Evolutionary conservation across 768 basidiomycete genomes (phyloP), one percentile per base, ranked within the genome.

Genomic region (Peribolospora kevripleyi): DNA sequence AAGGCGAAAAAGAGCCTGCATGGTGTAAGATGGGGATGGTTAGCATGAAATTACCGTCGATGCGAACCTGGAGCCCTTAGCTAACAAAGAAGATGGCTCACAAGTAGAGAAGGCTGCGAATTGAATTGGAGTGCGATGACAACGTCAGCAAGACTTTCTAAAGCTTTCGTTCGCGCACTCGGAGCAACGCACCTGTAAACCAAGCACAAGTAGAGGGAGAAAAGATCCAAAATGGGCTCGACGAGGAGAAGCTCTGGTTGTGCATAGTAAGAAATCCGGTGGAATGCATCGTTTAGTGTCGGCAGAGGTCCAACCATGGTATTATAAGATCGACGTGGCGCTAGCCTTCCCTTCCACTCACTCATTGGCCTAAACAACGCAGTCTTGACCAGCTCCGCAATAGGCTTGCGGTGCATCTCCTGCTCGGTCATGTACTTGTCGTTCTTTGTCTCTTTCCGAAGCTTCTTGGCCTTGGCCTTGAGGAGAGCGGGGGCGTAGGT

Each of bases 311-410:
- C 25, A 25, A 25, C 25, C 25, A 25, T 25, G 25, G 25, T 25
- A 25, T 25, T 25, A 25, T 25, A 25, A 25, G 25, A 25, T n/a
- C 13, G 8, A 8, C 37, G 8, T 49, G 9, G 25, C 13, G 25
- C 3, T 8, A 7, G 7, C 7, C 8, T n/a, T 49, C 13, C 13
- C 13, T 49, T 14, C 14, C 3, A 46, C 48, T 14, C 41, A 50
- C 50, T 58, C 54, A 63, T 55, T 5, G 66, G 65, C 48, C 64
- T 50, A 50, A 60, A 52, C n/a, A 65, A 52, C 10, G 63, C 61
- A 25, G 59, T 58, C 49, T 58, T 62, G 46, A 67, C 42, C 1
- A 59, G 56, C 14, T 61, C 54, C 4, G 54, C 52, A 11, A 64
- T 47, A 2, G 66, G 60, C 5, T 58, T 55, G 2, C 54, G 48